These are phyloP conservation scores for Aspergillus transmontanensis DNA, from an alignment of 2,329 filamentous ascomycete genomes.

Conservation along the genomic window DNA sequence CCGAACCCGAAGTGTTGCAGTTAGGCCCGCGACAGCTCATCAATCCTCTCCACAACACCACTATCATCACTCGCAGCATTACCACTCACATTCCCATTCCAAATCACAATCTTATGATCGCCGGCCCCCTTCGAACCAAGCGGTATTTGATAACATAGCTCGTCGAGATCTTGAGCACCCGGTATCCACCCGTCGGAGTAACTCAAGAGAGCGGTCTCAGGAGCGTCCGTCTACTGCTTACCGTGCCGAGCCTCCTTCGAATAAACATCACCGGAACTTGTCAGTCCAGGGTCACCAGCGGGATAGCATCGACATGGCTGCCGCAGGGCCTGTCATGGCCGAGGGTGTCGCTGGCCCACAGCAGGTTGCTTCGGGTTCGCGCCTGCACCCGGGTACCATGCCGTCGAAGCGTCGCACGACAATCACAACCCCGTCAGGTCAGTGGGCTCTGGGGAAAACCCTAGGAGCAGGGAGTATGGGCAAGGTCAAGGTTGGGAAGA, in stretches of 20 bases:
- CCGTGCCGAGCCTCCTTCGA: slow-evolving; percentile 58
- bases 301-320: slow-evolving; percentile 47
- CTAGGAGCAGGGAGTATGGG: slow-evolving; percentile 98
- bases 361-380: slow-evolving; percentile 44
- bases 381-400: slow-evolving; percentile 34
- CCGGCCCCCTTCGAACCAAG: slow-evolving; percentile 50
- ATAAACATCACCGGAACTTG: slow-evolving; percentile 42
- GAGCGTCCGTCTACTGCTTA: slow-evolving; percentile 45
- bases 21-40: slow-evolving; percentile 42
- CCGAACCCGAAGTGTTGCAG: slow-evolving; percentile 49
- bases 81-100: slow-evolving; percentile 38
- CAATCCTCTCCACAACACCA: slow-evolving; percentile 37
- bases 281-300: slow-evolving; percentile 46
- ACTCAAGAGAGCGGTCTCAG: slow-evolving; percentile 62
- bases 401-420: slow-evolving; percentile 68
- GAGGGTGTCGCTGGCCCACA: slow-evolving; percentile 58
- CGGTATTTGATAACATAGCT: slow-evolving; percentile 55
- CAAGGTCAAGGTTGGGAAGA: slow-evolving; percentile 94
- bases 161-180: slow-evolving; percentile 73
- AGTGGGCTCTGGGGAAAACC: slow-evolving; percentile 95
- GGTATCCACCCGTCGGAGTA: slow-evolving; percentile 60
- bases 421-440: slow-evolving; percentile 85
- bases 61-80: slow-evolving; percentile 30
- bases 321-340: slow-evolving; percentile 53
- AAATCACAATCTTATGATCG: slow-evolving; percentile 48